These are phyloP conservation scores for Elsinoe fawcettii DNA, from an alignment of 2,329 filamentous ascomycete genomes.

Conservation along the genomic window DNA sequence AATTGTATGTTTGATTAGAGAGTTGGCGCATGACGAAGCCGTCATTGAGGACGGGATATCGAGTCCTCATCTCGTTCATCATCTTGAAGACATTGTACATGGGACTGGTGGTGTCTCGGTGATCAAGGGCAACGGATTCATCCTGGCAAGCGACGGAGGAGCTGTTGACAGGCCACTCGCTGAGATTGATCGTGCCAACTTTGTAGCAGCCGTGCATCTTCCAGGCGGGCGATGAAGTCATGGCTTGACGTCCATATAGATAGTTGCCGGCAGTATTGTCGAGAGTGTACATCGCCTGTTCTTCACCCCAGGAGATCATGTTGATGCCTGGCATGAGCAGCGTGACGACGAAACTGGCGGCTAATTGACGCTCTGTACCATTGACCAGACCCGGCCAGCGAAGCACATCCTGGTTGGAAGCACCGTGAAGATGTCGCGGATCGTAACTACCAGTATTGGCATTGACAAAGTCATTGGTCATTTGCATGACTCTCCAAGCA, in stretches of 20 bases:
- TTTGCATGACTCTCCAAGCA: constrained; percentile 50
- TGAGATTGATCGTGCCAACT: constrained; percentile 50
- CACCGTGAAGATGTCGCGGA: constrained; percentile 57
- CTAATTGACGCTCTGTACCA: constrained; percentile 50
- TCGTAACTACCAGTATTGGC: constrained; percentile 54
- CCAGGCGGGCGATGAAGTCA: constrained; percentile 56
- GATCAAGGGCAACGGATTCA: constrained; percentile 50
- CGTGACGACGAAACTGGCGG: constrained; percentile 53
- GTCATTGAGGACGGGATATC: constrained; percentile 53
- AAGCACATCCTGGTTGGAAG: constrained; percentile 59
- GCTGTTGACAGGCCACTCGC: constrained; percentile 49
- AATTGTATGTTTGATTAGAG: constrained; percentile 48
- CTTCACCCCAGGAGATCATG: constrained; percentile 55
- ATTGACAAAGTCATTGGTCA: constrained; percentile 54
- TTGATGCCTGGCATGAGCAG: constrained; percentile 55
- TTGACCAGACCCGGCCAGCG: constrained; percentile 54
- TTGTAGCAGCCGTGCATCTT: constrained; percentile 57
- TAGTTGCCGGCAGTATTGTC: constrained; percentile 59
- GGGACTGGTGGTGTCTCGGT: constrained; percentile 55
- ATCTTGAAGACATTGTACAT: constrained; percentile 54
- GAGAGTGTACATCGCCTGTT: constrained; percentile 56
- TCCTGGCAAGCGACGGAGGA: constrained; percentile 51
- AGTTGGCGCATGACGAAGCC: constrained; percentile 49
- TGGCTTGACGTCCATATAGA: constrained; percentile 56
- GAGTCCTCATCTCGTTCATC: constrained; percentile 52